Evolutionary conservation across 768 basidiomycete genomes (phyloP).

Genomic region (Leccinum disarticulatum): DNA sequence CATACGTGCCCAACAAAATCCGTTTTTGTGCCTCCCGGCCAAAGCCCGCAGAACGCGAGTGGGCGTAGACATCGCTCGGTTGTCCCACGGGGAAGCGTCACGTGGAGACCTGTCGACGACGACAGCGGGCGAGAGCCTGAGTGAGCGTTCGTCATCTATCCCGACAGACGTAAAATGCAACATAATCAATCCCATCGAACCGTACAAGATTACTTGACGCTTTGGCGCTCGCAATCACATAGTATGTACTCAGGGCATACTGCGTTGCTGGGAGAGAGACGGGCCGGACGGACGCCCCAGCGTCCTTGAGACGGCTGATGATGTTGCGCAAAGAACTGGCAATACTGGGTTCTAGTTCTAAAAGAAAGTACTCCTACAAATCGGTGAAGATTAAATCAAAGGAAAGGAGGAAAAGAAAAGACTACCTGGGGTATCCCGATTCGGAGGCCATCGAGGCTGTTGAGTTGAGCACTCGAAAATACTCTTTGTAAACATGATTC

Average conservation of each 20-base stretch:
- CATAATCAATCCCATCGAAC: too few relatives aligned
- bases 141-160: background rate
- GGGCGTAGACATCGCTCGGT: conserved; percentile 59
- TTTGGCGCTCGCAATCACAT: conserved; percentile 93
- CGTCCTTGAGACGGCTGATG: conserved; percentile 39
- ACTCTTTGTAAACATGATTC: conserved; percentile 2
- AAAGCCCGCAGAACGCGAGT: conserved; percentile 68
- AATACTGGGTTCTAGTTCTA: conserved; percentile 53
- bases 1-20: conserved; percentile 87
- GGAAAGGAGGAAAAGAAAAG: background rate
- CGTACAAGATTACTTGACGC: conserved; percentile 90
- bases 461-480: background rate
- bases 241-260: conserved; percentile 90
- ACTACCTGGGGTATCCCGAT: conserved; percentile 76
- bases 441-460: conserved; percentile 50
- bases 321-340: conserved; percentile 45
- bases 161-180: too few relatives aligned
- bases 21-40: conserved; percentile 85
- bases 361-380: conserved; percentile 75
- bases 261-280: conserved; percentile 69
- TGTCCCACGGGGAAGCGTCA: conserved; percentile 43
- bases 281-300: conserved; percentile 68
- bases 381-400: background rate
- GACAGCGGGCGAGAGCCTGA: background rate
- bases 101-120: conserved; percentile 47